Conservation (phyloP, 768 basidiomycete genomes). For the Xerocomus brunneocitrinus region DNA sequence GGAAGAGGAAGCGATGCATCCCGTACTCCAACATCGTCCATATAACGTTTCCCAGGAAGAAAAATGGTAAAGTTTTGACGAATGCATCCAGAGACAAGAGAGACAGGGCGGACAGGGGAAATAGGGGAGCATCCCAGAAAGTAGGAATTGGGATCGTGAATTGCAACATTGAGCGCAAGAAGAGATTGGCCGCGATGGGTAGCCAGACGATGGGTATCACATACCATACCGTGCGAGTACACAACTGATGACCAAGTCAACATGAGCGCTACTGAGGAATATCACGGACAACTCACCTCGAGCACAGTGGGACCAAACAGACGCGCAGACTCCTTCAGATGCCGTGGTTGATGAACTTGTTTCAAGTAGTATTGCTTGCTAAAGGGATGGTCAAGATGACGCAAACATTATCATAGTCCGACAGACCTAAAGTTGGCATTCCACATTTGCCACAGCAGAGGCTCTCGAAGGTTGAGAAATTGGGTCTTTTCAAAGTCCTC, state of each 20-base stretch:
- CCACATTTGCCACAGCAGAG: constrained; percentile 85
- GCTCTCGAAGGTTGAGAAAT: constrained; percentile 87
- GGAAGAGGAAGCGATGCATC: constrained; percentile 96
- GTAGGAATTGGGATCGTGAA: constrained; percentile 68
- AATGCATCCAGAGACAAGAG: constrained; percentile 49
- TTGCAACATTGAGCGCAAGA: constrained; percentile 77
- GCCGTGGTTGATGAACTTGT: constrained; percentile 96
- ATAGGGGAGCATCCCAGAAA: constrained; percentile 52
- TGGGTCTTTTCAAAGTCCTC: constrained; percentile 85
- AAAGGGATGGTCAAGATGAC: constrained; percentile 5
- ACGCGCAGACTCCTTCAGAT: constrained; percentile 76
- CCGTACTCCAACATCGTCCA: constrained; percentile 95
- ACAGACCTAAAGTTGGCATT: constrained; percentile 73
- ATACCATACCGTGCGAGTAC: constrained; percentile 89
- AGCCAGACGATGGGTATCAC: constrained; percentile 90
- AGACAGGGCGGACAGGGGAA: constrained; percentile 48
- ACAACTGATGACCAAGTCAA: constrained; percentile 42
- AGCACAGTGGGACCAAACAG: constrained; percentile 79
- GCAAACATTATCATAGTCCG: not conserved
- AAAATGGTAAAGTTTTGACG: constrained; percentile 58
- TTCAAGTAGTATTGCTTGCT: constrained; percentile 94
- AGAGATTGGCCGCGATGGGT: constrained; percentile 78
- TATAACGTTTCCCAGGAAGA: constrained; percentile 78
- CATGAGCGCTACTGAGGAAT: not conserved
- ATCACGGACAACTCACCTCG: constrained; percentile 49